phyloP scores from a whole-genome alignment of 805 yeast species.

The Yarrowia bubula region DNA sequence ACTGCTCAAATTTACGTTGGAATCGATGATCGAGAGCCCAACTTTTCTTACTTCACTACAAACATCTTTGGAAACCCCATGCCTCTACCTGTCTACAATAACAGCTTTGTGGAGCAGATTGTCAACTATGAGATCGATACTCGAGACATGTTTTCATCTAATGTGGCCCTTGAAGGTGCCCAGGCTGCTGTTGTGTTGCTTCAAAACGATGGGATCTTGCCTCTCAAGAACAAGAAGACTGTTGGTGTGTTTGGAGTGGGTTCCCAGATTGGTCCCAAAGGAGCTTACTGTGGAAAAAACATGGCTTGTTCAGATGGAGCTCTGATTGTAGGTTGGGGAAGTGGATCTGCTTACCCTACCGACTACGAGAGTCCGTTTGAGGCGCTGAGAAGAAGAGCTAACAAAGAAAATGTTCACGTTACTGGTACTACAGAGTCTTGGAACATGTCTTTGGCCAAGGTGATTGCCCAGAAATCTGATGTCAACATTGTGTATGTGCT shows the following conservation, averaged over 20 bases:
- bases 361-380: conserved; percentile 57
- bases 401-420: neutral
- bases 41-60: conserved; percentile 57
- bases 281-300: conserved; percentile 49
- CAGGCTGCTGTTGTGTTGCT: conserved; percentile 54
- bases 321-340: conserved; percentile 62
- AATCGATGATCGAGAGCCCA: conserved; percentile 44
- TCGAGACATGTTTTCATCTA: conserved; percentile 46
- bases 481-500: conserved; percentile 54
- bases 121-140: conserved; percentile 57
- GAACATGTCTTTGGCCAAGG: conserved; percentile 37
- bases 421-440: neutral
- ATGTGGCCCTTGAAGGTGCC: conserved; percentile 53
- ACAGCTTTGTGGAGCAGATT: neutral
- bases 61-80: conserved; percentile 45
- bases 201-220: conserved; percentile 50
- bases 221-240: conserved; percentile 48
- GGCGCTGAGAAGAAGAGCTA: conserved; percentile 54
- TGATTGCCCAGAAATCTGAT: conserved; percentile 41
- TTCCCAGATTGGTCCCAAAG: conserved; percentile 51
- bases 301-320: conserved; percentile 54
- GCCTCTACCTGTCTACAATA: conserved; percentile 36
- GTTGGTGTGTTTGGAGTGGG: conserved; percentile 40
- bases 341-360: conserved; percentile 57
- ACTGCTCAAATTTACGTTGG: conserved; percentile 45